Evolutionary conservation across 2,329 filamentous ascomycete species (phyloP).

Genomic region (Talaromyces islandicus): DNA sequence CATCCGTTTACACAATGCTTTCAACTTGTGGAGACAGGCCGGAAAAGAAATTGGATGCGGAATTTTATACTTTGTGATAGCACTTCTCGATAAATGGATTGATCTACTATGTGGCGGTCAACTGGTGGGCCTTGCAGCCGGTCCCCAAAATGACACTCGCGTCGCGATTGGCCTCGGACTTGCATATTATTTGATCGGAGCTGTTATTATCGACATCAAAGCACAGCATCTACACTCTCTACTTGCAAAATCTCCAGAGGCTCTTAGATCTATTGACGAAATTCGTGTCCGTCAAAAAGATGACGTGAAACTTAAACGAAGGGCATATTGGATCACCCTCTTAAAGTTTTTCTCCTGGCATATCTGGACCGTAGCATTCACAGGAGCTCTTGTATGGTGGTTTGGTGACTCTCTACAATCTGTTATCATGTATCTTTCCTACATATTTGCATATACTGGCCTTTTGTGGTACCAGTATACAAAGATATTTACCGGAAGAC

Average conservation of each 20-base stretch:
- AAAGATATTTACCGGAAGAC: constrained; percentile 47
- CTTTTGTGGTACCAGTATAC: constrained; percentile 50
- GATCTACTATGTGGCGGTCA: constrained; percentile 42
- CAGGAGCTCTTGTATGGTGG: constrained; percentile 47
- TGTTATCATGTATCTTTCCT: constrained; percentile 46
- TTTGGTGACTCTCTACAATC: constrained; percentile 40
- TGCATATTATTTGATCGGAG: constrained; percentile 53
- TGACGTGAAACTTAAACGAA: constrained; percentile 41
- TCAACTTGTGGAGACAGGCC: constrained; percentile 54
- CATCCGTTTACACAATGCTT: constrained; percentile 50
- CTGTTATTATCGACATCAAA: constrained; percentile 52
- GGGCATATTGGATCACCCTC: constrained; percentile 48
- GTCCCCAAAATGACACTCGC: constrained; percentile 32
- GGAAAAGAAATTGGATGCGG: constrained; percentile 51
- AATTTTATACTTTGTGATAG: constrained; percentile 50
- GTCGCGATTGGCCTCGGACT: constrained; percentile 51
- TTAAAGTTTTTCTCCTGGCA: constrained; percentile 46
- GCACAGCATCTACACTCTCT: constrained; percentile 45
- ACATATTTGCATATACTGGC: constrained; percentile 47
- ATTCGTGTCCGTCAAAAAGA: constrained; percentile 41
- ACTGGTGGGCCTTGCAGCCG: constrained; percentile 33
- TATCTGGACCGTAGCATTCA: constrained; percentile 48
- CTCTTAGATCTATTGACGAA: constrained; percentile 36
- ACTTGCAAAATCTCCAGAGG: constrained; percentile 36
- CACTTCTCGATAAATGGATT: constrained; percentile 52